Conservation (phyloP, 1,139 yeast species). For the Eremothecium sinecaudum region DNA sequence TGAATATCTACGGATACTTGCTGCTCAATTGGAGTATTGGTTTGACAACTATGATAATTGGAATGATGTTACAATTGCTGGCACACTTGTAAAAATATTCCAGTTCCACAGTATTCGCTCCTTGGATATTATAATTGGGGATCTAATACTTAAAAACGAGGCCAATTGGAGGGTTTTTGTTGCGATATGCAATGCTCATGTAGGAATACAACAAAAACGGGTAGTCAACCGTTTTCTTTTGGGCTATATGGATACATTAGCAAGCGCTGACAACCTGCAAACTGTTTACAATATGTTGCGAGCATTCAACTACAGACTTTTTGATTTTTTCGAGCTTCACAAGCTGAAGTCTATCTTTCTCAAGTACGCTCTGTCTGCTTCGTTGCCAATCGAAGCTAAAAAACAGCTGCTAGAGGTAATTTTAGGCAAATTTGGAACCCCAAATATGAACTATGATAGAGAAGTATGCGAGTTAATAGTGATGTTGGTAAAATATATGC, state of each 20-base stretch:
- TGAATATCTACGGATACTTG: slow-evolving; percentile 22
- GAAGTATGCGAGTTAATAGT: slow-evolving; percentile 20
- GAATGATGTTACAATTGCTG: slow-evolving; percentile 9
- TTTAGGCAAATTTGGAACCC: slow-evolving; percentile 12
- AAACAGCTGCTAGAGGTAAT: slow-evolving; percentile 12
- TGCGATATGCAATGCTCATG: slow-evolving; percentile 11
- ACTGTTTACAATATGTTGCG: slow-evolving; percentile 18
- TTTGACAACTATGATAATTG: slow-evolving; percentile 8
- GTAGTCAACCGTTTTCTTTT: slow-evolving; percentile 21
- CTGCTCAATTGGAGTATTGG: slow-evolving; percentile 23
- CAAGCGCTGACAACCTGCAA: slow-evolving; percentile 11
- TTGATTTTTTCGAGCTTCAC: slow-evolving; percentile 13
- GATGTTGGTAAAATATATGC: slow-evolving; percentile 16
- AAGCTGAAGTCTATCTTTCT: slow-evolving; percentile 18
- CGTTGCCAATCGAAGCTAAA: slow-evolving; percentile 13
- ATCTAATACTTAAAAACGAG: slow-evolving; percentile 15
- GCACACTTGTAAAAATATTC: slow-evolving; percentile 21
- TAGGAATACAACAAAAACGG: slow-evolving; percentile 18
- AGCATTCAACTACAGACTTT: slow-evolving; percentile 13
- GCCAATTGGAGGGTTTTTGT: slow-evolving; percentile 13
- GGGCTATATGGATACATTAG: slow-evolving; percentile 20
- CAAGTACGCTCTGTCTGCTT: slow-evolving; percentile 19
- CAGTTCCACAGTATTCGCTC: slow-evolving; percentile 29
- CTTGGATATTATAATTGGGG: slow-evolving; percentile 17
- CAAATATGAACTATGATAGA: slow-evolving; percentile 10